These are phyloP conservation scores for Magnaporthiopsis poae DNA, from an alignment of 2,329 filamentous ascomycete species.

Conservation along the genomic window DNA sequence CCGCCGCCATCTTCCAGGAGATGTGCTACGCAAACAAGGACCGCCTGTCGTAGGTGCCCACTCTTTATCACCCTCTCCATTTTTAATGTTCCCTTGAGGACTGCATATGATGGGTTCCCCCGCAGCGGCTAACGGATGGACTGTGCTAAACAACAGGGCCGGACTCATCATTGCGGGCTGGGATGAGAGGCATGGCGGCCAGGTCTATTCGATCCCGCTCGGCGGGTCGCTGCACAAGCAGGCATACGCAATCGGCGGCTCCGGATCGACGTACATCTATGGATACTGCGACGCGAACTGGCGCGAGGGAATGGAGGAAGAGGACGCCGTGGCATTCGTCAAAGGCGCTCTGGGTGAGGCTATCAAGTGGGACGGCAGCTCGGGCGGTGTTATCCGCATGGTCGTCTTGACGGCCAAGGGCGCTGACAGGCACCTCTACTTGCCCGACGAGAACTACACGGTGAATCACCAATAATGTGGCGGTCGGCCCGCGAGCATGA, in stretches of 20 bases:
- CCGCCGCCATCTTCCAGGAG: slow-evolving; percentile 93
- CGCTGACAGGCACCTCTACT: slow-evolving; percentile 84
- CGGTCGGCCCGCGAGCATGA: no score
- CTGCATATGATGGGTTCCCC: neutral
- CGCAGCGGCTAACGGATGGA: neutral
- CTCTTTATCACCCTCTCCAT: neutral
- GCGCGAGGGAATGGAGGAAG: slow-evolving; percentile 88
- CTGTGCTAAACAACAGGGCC: slow-evolving; percentile 47
- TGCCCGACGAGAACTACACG: slow-evolving; percentile 83
- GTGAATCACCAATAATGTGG: slow-evolving; percentile 43
- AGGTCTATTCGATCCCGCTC: slow-evolving; percentile 94
- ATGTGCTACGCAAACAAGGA: slow-evolving; percentile 98
- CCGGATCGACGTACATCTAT: slow-evolving; percentile 98
- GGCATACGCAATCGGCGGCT: slow-evolving; percentile 87
- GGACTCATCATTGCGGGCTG: slow-evolving; percentile 98
- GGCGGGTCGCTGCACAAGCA: slow-evolving; percentile 97
- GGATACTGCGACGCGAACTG: slow-evolving; percentile 96
- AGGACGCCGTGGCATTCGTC: slow-evolving; percentile 83
- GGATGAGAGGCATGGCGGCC: slow-evolving; percentile 86
- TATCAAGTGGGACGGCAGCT: slow-evolving; percentile 99
- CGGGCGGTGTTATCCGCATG: slow-evolving; percentile 94
- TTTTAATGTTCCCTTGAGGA: no score
- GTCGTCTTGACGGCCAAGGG: slow-evolving; percentile 87
- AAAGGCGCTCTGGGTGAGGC: slow-evolving; percentile 84
- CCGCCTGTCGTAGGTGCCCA: slow-evolving; percentile 61